A percentile compares a stretch with the other conserved stretches of the same genome.
Evolutionary conservation across 345 rosid species (phyloP).

Genomic region (Eucalyptus marginata): DNA sequence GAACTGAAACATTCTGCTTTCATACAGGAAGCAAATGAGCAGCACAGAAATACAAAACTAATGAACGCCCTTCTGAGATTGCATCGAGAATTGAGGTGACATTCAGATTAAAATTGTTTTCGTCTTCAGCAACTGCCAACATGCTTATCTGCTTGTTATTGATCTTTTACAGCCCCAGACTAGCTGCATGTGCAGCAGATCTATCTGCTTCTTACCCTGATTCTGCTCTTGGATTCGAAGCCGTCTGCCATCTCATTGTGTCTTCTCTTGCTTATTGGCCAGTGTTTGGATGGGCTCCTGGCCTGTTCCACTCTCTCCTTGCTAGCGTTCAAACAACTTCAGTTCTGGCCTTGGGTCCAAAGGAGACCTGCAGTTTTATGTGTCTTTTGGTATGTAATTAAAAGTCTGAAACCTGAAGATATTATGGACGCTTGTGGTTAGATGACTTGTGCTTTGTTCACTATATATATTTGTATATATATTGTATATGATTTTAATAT

Average conservation of each 20-base stretch:
- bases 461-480: not conserved
- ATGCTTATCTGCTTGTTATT: not conserved
- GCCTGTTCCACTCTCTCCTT: slow-evolving; percentile 82
- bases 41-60: slow-evolving; percentile 82
- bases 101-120: not conserved
- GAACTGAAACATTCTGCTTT: not conserved
- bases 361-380: slow-evolving; percentile 90
- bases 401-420: not conserved
- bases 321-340: slow-evolving; percentile 64
- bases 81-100: slow-evolving; percentile 91
- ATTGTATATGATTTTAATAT: not conserved
- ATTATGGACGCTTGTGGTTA: not conserved
- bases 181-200: slow-evolving; percentile 95
- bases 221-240: slow-evolving; percentile 91
- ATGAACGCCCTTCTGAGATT: slow-evolving; percentile 78
- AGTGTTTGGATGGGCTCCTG: slow-evolving; percentile 88
- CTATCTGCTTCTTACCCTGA: slow-evolving; percentile 77
- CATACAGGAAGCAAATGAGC: slow-evolving; percentile 77
- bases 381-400: slow-evolving; percentile 72
- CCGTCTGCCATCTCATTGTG: slow-evolving; percentile 86
- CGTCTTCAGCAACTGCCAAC: not conserved
- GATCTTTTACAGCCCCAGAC: slow-evolving; percentile 71
- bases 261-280: slow-evolving; percentile 98
- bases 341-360: slow-evolving; percentile 76
- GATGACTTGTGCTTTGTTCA: not conserved